Evolutionary conservation across 148 eudicot genomes (phyloP), one percentile per base, ranked within the genome.

Genomic region (Tetragonia tetragonoides): DNA sequence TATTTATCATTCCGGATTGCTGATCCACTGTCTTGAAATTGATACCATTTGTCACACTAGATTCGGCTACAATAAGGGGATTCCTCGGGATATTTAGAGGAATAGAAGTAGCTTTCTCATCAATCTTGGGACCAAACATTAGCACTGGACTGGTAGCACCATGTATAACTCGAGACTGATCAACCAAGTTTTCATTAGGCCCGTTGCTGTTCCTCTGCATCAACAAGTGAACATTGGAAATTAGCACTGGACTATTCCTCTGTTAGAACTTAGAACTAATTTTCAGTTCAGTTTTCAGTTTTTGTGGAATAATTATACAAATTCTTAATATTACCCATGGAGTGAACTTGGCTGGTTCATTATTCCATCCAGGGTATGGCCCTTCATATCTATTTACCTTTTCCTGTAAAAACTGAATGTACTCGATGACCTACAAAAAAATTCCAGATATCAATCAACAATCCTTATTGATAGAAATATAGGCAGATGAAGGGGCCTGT

Each of bases 391-490:
- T 85, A 75, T 86, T 87, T 23, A 95, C 97, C 80, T 87, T 92
- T 80, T 95, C 97, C 83, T 95, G 97, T 78, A 95, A 79, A 79
- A 82, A 89, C 72, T 91, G 96, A 81, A 95, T 90, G 84, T 95
- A 92, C 75, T 95, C 97, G 6, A 95, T 91, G 24, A 95, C 97
- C 99, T 95, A 86, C 66, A 77, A 54, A 84, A 76, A 20, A 18
- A 56, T 63, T 63, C 61, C 54, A 72, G 70, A 42, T 38, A 70
- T 65, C 44, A 69, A 72, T 37, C 10, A 40, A 10, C 14, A 46
- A 20, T 34, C 23, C 39, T 8, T 37, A 39, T 9, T 12, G 51
- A 39, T 10, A 18, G 46, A 57, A 44, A 20, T 65, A 70, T 57
- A 62, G 16, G 56, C 21, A 71, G 59, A 53, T 16, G 34, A 17